A percentile compares a stretch with the other conserved stretches of the same genome.
These are phyloP conservation scores for Quercus wislizeni DNA, from an alignment of 306 rosid genomes.

Conservation along the genomic window DNA sequence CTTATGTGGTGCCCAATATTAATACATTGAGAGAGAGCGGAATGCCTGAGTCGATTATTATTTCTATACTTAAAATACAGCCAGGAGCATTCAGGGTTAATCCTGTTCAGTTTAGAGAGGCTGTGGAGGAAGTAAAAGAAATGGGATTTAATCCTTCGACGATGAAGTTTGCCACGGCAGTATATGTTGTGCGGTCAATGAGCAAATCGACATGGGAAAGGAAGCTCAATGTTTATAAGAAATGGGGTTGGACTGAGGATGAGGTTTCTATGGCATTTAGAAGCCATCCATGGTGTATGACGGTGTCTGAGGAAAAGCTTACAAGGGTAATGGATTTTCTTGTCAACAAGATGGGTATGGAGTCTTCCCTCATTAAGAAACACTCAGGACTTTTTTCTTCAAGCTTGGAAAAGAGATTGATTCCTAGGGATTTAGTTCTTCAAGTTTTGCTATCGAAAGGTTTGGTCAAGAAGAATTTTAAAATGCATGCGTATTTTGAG, in stretches of 20 bases:
- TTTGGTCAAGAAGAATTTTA: slow-evolving; percentile 15
- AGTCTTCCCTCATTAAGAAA: slow-evolving; percentile 26
- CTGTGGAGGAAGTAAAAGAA: slow-evolving; percentile 19
- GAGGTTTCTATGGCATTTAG: slow-evolving; percentile 15
- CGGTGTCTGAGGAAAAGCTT: slow-evolving; percentile 27
- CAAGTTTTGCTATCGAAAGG: slow-evolving; percentile 27
- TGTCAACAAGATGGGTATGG: slow-evolving; percentile 34
- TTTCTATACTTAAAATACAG: not conserved
- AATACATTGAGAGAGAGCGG: not conserved
- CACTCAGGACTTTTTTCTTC: slow-evolving; percentile 14
- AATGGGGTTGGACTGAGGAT: slow-evolving; percentile 49
- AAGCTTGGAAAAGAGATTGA: slow-evolving; percentile 30
- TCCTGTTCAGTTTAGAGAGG: not conserved
- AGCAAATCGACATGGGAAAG: slow-evolving; percentile 27
- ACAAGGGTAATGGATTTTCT: slow-evolving; percentile 27
- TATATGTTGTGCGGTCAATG: not conserved
- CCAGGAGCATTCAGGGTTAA: slow-evolving; percentile 4
- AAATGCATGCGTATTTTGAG: not conserved
- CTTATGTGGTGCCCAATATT: not conserved
- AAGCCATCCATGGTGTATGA: slow-evolving; percentile 38
- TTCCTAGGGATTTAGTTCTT: slow-evolving; percentile 40
- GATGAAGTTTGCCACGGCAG: slow-evolving; percentile 14
- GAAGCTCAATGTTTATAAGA: slow-evolving; percentile 33
- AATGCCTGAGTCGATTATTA: slow-evolving; percentile 12
- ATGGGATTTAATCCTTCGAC: slow-evolving; percentile 30